phyloP scores from a whole-genome alignment of 2,329 filamentous ascomycete genomes.

The Aspergillus sp. region DNA sequence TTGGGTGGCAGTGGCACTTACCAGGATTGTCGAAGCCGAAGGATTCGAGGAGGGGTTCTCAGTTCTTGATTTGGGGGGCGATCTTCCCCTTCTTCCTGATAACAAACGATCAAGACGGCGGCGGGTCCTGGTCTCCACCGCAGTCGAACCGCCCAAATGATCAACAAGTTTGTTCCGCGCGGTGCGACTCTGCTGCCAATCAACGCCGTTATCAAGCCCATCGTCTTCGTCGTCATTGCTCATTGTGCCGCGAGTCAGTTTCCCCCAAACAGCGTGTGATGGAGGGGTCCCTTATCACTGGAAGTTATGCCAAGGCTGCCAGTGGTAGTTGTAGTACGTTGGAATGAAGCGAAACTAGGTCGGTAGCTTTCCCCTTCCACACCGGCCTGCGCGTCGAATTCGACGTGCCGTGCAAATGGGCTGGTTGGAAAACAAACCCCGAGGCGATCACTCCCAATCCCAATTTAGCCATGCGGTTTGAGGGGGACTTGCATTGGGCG shows the following conservation, averaged over 20 bases:
- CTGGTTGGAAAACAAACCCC: background rate
- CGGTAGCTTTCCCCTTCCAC: too few relatives aligned
- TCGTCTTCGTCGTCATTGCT: background rate
- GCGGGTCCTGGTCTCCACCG: background rate
- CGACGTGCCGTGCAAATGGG: background rate
- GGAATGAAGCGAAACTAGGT: too few relatives aligned
- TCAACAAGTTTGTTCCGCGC: conserved; percentile 6
- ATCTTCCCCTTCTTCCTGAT: background rate
- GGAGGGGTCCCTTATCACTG: background rate
- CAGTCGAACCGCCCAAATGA: background rate
- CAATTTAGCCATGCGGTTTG: background rate
- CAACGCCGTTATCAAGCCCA: background rate
- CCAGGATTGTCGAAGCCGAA: background rate
- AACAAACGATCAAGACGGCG: background rate
- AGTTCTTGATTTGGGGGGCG: background rate
- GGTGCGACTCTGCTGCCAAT: conserved; percentile 7
- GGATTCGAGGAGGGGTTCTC: background rate
- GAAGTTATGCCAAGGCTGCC: too few relatives aligned
- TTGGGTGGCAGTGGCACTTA: background rate
- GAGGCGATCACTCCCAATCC: background rate
- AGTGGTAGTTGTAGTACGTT: too few relatives aligned
- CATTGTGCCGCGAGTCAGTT: background rate
- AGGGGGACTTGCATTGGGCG: background rate
- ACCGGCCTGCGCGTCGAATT: background rate
- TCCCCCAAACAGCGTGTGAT: background rate